A percentile compares a stretch with the other conserved stretches of the same genome.
Evolutionary conservation across 805 yeast genomes (phyloP).

Genomic region (Wickerhamiella australiensis): DNA sequence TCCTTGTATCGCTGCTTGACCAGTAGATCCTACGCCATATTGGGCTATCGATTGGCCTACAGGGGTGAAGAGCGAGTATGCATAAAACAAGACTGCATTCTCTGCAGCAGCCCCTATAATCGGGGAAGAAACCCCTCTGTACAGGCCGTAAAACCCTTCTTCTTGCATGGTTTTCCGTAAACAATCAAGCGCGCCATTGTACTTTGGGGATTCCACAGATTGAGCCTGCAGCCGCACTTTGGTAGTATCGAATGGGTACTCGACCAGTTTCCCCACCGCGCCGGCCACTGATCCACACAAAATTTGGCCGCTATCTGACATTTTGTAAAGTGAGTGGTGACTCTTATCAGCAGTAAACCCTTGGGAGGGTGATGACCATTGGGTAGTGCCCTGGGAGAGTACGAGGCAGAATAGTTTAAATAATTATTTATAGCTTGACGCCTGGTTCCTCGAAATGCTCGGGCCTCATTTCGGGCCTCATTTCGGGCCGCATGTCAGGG

Average conservation of each 20-base stretch:
- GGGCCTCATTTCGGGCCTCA: background rate
- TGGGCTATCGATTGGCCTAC: background rate
- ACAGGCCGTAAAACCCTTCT: constrained; percentile 74
- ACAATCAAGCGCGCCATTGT: constrained; percentile 52
- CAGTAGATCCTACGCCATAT: constrained; percentile 23
- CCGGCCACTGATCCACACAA: constrained; percentile 46
- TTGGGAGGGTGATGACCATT: too few species aligned
- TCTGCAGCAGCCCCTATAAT: constrained; percentile 84
- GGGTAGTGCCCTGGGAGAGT: too few species aligned
- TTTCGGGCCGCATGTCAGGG: background rate
- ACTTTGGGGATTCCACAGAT: constrained; percentile 35
- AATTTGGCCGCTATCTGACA: constrained; percentile 18
- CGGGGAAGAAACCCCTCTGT: constrained; percentile 69
- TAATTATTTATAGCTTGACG: background rate
- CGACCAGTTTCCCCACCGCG: constrained; percentile 69
- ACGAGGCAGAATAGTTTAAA: too few species aligned
- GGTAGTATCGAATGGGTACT: constrained; percentile 86
- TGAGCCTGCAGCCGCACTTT: constrained; percentile 78
- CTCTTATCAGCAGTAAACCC: background rate
- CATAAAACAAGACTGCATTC: constrained; percentile 62
- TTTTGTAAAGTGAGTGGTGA: background rate
- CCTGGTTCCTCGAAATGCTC: background rate
- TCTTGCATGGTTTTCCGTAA: constrained; percentile 44
- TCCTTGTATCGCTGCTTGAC: constrained; percentile 51
- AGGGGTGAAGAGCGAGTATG: constrained; percentile 21